These are phyloP conservation scores for Lasiosphaeria hispida DNA, from an alignment of 495 filamentous ascomycete species.

Conservation along the genomic window DNA sequence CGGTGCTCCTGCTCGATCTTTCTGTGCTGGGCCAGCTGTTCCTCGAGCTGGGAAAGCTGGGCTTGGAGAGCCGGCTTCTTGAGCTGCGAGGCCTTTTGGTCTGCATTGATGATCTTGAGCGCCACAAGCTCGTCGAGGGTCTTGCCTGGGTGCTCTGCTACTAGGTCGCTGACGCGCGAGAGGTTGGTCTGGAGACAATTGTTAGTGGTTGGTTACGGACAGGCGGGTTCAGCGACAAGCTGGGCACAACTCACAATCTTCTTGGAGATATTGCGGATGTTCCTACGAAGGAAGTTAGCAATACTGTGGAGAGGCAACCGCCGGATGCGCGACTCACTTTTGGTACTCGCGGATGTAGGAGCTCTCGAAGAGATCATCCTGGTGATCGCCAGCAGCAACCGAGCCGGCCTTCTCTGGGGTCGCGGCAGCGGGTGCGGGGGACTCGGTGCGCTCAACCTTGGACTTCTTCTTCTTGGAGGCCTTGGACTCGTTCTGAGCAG, in stretches of 20 bases:
- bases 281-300: conserved; percentile 49
- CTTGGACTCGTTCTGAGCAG: conserved; percentile 53
- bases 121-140: conserved; percentile 81
- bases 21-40: conserved; percentile 80
- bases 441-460: conserved; percentile 48
- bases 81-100: conserved; percentile 83
- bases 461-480: conserved; percentile 73
- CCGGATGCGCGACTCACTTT: conserved; percentile 56
- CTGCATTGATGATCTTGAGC: conserved; percentile 81
- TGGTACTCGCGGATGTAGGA: conserved; percentile 79
- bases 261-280: conserved; percentile 81
- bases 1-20: conserved; percentile 79
- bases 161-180: conserved; percentile 71
- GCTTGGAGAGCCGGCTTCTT: conserved; percentile 88
- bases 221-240: background rate
- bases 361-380: conserved; percentile 60
- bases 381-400: conserved; percentile 34
- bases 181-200: conserved; percentile 59
- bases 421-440: conserved; percentile 41
- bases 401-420: conserved; percentile 42
- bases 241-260: conserved; percentile 66
- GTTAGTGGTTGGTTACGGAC: conserved; percentile 20
- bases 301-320: background rate
- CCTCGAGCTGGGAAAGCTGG: conserved; percentile 70
- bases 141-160: conserved; percentile 72